Evolutionary conservation across 2,329 filamentous ascomycete genomes (phyloP).

Genomic region (Aspergillus sp.): DNA sequence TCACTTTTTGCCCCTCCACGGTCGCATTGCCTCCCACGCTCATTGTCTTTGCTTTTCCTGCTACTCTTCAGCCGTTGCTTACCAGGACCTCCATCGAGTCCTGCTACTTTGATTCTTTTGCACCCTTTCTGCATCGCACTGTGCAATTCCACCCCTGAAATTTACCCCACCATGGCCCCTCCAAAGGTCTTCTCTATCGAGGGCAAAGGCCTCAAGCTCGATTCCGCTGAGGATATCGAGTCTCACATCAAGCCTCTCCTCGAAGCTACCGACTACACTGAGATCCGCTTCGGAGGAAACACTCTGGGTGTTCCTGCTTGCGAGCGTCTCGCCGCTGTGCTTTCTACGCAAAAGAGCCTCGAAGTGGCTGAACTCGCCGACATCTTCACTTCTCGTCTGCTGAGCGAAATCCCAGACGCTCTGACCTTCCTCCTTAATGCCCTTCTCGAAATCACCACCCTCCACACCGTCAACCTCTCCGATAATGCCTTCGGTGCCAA

Average conservation of each 20-base stretch:
- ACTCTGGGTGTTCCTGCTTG: constrained; percentile 88
- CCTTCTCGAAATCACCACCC: constrained; percentile 79
- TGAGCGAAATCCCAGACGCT: constrained; percentile 90
- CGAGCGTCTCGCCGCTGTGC: constrained; percentile 77
- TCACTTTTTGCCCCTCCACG: neutral
- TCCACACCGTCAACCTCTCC: constrained; percentile 91
- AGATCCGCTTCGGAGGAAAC: constrained; percentile 85
- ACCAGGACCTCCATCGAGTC: neutral
- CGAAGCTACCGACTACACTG: constrained; percentile 69
- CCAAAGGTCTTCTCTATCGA: constrained; percentile 77
- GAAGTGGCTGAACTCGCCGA: constrained; percentile 87
- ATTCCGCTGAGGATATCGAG: constrained; percentile 83
- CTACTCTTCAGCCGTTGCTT: constrained; percentile 11
- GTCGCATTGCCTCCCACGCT: constrained; percentile 4
- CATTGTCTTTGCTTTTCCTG: constrained; percentile 13
- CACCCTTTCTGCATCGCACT: constrained; percentile 2
- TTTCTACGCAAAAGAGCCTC: constrained; percentile 81
- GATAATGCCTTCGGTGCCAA: constrained; percentile 98
- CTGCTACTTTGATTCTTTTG: constrained; percentile 4
- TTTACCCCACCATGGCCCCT: constrained; percentile 53
- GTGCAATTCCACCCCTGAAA: constrained; percentile 24
- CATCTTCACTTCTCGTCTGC: constrained; percentile 92
- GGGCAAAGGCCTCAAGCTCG: constrained; percentile 88
- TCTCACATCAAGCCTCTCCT: constrained; percentile 76
- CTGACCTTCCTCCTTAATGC: constrained; percentile 82